Percentiles rank a stretch among this genome's conserved stretches.
Evolutionary conservation across 2,329 filamentous ascomycete species (phyloP).

Genomic region (Monilinia polystroma): DNA sequence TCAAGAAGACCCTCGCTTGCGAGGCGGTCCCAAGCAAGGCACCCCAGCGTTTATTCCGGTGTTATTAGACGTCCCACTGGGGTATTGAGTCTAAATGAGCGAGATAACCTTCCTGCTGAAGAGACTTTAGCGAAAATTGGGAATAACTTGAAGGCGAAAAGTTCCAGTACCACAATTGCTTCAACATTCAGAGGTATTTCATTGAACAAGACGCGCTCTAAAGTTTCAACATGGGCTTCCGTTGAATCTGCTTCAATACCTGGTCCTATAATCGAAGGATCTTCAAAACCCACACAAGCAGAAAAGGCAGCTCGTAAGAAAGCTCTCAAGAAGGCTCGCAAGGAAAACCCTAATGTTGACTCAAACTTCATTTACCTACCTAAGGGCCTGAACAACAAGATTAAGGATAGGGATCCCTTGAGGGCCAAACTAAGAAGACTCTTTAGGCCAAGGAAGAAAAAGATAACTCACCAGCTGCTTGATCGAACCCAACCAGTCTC

Average conservation of each 20-base stretch:
- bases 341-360: conserved; percentile 2
- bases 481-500: background rate
- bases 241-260: background rate
- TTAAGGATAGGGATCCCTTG: conserved; percentile 3
- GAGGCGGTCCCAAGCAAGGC: background rate
- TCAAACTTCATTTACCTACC: background rate
- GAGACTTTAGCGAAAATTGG: background rate
- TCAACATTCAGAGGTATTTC: conserved; percentile 1
- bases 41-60: background rate
- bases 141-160: background rate
- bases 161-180: background rate
- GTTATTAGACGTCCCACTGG: background rate
- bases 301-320: background rate
- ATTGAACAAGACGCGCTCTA: background rate
- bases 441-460: background rate
- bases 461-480: background rate
- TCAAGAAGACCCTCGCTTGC: background rate
- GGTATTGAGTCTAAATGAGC: no score
- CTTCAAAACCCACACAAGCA: background rate
- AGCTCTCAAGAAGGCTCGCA: conserved; percentile 6
- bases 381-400: conserved; percentile 16
- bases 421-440: background rate
- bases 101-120: background rate
- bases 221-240: background rate
- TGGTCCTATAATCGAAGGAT: background rate